Evolutionary conservation across 331 rosid species (phyloP), one percentile per base, ranked within the genome.

Genomic region (Erythrophleum ivorense): DNA sequence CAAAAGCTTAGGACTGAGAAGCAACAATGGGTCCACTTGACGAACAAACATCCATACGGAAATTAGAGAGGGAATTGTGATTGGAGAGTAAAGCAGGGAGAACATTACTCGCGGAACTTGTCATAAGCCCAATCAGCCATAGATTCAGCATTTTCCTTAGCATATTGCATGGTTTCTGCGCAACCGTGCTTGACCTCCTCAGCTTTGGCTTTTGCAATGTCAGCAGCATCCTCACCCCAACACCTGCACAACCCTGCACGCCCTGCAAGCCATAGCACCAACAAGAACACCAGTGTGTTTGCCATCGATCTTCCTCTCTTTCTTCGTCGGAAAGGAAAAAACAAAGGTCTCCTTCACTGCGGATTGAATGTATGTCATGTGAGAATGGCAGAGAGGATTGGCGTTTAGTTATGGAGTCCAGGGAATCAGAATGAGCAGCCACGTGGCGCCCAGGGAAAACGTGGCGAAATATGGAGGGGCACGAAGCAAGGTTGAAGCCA

Each of bases 391-490:
- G 68, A 67, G 76, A 21, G 1, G 52, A 74, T 10, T 38, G 36
- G 48, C 3, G 12, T 67, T 64, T 6, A 46, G 58, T 29, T 12
- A 78, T 3, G 76, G 2, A 29, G 59, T 29, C 45, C 52, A 40
- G 79, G 60, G 24, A 41, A 7, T 14, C 55, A 52, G 73, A 69
- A 21, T 33, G 36, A 75, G 62, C 15, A 18, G 59, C 80, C 76
- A 89, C 89, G 90, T 87, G 91, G 84, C 57, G 21, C 3, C 12
- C 15, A 0, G n/a, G 54, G 75, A 13, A 74, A 70, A 85, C 93
- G 90, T 88, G 92, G 83, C 88, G 16, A 70, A 67, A 74, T 57
- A 8, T 29, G 24, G 85, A 80, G 55, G 72, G 83, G 66, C 34
- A 9, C 0, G 13, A 69, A 65, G 18, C 7, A n/a, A n/a, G n/a